phyloP scores from a whole-genome alignment of 2,329 filamentous ascomycete species.

The Chrysoporthe cubensis region DNA sequence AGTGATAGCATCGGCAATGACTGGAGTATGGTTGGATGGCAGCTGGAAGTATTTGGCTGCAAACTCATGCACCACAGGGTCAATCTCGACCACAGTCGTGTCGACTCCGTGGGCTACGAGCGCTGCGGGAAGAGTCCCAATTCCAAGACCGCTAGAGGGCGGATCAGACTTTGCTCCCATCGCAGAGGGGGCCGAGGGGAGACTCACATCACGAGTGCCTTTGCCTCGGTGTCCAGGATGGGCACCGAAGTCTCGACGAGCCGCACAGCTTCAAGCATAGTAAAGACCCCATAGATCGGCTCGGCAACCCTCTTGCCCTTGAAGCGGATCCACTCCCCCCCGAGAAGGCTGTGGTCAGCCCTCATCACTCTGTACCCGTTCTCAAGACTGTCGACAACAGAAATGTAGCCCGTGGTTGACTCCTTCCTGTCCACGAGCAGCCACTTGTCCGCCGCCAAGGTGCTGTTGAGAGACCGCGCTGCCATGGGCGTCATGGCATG shows the following conservation, averaged over 20 bases:
- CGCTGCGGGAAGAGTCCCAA: conserved; percentile 88
- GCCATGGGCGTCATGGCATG: conserved; percentile 69
- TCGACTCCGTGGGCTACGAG: conserved; percentile 86
- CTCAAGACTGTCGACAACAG: conserved; percentile 77
- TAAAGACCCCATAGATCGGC: conserved; percentile 94
- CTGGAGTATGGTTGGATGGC: conserved; percentile 74
- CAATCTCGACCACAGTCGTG: conserved; percentile 93
- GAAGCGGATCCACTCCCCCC: conserved; percentile 80
- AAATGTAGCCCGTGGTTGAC: conserved; percentile 89
- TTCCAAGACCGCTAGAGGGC: conserved; percentile 73
- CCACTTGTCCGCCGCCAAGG: conserved; percentile 69
- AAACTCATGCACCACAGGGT: conserved; percentile 84
- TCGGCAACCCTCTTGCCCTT: conserved; percentile 67
- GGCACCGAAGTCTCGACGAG: conserved; percentile 67
- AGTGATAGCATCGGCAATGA: conserved; percentile 80
- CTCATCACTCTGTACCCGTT: conserved; percentile 80
- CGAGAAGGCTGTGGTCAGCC: conserved; percentile 92
- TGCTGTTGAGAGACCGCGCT: conserved; percentile 66
- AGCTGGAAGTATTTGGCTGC: conserved; percentile 83
- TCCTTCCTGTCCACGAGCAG: conserved; percentile 79
- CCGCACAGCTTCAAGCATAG: conserved; percentile 89
- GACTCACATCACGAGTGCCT: conserved; percentile 82
- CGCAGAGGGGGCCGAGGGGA: neutral
- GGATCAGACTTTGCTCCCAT: conserved; percentile 32
- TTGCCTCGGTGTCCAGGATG: conserved; percentile 67